Evolutionary conservation across 768 basidiomycete species (phyloP).

Genomic region (button mushroom (Agaricus bisporus)): DNA sequence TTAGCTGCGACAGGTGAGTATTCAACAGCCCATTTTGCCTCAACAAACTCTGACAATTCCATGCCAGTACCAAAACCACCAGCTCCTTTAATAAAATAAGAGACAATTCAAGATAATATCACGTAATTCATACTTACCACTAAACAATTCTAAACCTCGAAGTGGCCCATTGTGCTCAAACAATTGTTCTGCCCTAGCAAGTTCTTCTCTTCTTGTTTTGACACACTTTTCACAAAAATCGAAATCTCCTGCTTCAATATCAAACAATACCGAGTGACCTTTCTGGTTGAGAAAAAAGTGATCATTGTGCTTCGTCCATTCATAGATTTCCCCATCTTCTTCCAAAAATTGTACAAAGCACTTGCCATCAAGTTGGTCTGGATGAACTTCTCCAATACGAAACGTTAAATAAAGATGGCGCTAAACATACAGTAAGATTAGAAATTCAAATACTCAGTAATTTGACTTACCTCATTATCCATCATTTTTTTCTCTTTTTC

Average conservation of each 20-base stretch:
- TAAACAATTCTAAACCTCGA: conserved; percentile 61
- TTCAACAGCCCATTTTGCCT: conserved; percentile 68
- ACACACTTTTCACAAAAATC: conserved; percentile 34
- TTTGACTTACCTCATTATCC: conserved; percentile 37
- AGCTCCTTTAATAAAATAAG: conserved; percentile 42
- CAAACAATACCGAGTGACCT: conserved; percentile 14
- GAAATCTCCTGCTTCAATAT: conserved; percentile 21
- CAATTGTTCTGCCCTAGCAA: conserved; percentile 25
- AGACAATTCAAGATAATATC: background rate
- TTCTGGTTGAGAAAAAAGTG: conserved; percentile 50
- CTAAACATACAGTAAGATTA: conserved; percentile 16
- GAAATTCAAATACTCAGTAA: conserved; percentile 4
- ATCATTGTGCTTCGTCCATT: conserved; percentile 50
- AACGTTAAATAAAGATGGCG: conserved; percentile 37
- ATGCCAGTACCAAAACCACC: conserved; percentile 71
- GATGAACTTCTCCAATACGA: conserved; percentile 21
- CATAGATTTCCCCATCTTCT: conserved; percentile 27
- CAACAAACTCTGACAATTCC: conserved; percentile 51
- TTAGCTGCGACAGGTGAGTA: conserved; percentile 55
- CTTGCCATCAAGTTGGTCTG: conserved; percentile 43
- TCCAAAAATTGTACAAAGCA: conserved; percentile 41
- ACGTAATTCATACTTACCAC: conserved; percentile 35
- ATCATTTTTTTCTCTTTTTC: conserved; percentile 10
- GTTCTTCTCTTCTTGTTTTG: conserved; percentile 21
- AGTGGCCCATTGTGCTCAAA: conserved; percentile 36